Evolutionary conservation across 164 flowering plant genomes (phyloP).

Genomic region (Protea cynaroides): DNA sequence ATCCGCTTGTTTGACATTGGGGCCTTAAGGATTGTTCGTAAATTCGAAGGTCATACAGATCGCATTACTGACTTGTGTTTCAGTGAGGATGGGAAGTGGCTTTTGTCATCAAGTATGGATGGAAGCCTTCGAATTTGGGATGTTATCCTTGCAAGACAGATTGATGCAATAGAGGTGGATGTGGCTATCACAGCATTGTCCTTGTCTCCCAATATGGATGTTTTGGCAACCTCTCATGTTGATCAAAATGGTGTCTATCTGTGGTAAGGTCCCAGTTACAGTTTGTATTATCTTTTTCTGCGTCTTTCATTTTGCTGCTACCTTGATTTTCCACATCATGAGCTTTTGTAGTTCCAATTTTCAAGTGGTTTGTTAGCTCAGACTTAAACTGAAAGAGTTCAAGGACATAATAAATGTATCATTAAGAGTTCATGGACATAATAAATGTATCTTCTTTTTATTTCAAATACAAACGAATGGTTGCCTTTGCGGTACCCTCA

Average conservation of each 20-base stretch:
- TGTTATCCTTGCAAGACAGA: conserved; percentile 83
- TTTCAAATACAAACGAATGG: too few relatives aligned
- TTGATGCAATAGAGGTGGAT: conserved; percentile 84
- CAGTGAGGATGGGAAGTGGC: conserved; percentile 99
- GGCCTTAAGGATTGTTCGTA: conserved; percentile 79
- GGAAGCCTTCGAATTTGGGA: conserved; percentile 97
- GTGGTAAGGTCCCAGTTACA: conserved; percentile 45
- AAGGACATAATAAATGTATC: too few relatives aligned
- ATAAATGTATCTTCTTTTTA: too few relatives aligned
- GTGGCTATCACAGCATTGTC: conserved; percentile 79
- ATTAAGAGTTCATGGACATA: too few relatives aligned
- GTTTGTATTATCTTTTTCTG: not conserved
- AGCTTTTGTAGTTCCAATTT: not conserved
- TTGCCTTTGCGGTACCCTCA: too few relatives aligned
- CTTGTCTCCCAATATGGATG: conserved; percentile 92
- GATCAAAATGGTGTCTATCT: conserved; percentile 92
- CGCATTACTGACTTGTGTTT: conserved; percentile 95
- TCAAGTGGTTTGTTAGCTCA: not conserved
- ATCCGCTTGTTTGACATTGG: conserved; percentile 81
- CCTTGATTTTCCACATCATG: not conserved
- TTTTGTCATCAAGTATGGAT: conserved; percentile 95
- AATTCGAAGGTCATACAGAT: conserved; percentile 92
- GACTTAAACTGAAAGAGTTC: too few relatives aligned
- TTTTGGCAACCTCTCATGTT: conserved; percentile 91
- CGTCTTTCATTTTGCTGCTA: not conserved